These are phyloP conservation scores for Malus domestica DNA, from an alignment of 306 rosid species.

Conservation along the genomic window ASM211411v1 NC_041803.1:11502001-11502500, in stretches of 20 bases:
- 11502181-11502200: neutral
- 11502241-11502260: neutral
- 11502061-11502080: neutral
- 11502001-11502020: slow-evolving; percentile 19
- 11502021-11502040: slow-evolving; percentile 23
- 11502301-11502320: neutral
- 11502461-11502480: neutral
- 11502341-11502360: no score
- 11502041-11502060: slow-evolving; percentile 7
- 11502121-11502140: neutral
- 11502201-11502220: neutral
- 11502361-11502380: no score
- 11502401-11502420: neutral
- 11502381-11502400: no score
- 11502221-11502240: neutral
- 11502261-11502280: neutral
- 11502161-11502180: neutral
- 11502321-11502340: neutral
- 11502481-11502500: neutral
- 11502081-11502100: neutral
- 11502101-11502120: neutral
- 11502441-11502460: neutral
- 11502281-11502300: neutral
- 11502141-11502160: neutral
- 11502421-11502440: neutral